phyloP scores from a whole-genome alignment of 2,329 filamentous ascomycete species.

The Immersiporthe knoxdaviesiana region DNA sequence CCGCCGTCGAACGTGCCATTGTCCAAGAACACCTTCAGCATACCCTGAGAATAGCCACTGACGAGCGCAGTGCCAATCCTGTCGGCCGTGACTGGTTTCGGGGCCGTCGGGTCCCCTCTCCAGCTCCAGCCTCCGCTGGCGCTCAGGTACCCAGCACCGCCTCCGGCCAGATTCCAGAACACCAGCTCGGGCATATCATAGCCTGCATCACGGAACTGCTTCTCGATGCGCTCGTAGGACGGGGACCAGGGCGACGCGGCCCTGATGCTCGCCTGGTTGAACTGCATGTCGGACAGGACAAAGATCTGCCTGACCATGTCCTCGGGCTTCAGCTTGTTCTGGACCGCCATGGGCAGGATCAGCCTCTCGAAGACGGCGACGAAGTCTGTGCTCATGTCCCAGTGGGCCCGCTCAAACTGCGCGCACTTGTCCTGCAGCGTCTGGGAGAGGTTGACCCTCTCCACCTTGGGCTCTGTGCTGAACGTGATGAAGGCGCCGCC shows the following conservation, averaged over 20 bases:
- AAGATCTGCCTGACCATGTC: slow-evolving; percentile 66
- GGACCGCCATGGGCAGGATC: slow-evolving; percentile 57
- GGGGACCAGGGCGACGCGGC: slow-evolving; percentile 41
- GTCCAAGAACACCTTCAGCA: slow-evolving; percentile 62
- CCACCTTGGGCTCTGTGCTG: slow-evolving; percentile 44
- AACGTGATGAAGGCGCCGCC: slow-evolving; percentile 61
- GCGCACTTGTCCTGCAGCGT: slow-evolving; percentile 48
- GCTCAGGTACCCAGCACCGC: slow-evolving; percentile 33
- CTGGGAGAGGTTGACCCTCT: slow-evolving; percentile 43
- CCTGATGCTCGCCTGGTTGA: slow-evolving; percentile 41
- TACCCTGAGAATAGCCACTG: slow-evolving; percentile 60
- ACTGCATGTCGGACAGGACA: slow-evolving; percentile 66
- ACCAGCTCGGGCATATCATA: slow-evolving; percentile 64
- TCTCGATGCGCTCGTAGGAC: slow-evolving; percentile 54
- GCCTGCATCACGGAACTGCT: slow-evolving; percentile 49
- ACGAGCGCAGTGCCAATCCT: slow-evolving; percentile 53
- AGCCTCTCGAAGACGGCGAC: slow-evolving; percentile 56
- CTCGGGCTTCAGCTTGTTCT: slow-evolving; percentile 53
- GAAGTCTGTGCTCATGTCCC: slow-evolving; percentile 55
- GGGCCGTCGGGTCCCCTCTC: slow-evolving; percentile 39
- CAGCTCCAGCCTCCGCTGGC: neutral
- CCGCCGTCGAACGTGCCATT: slow-evolving; percentile 48
- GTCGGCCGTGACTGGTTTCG: slow-evolving; percentile 53
- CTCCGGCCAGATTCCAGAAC: slow-evolving; percentile 62
- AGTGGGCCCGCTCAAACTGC: slow-evolving; percentile 38